Evolutionary conservation across 139 green algal species (phyloP), one percentile per base, ranked within the genome.

Genomic region (Pseudopediastrum boryanum): DNA sequence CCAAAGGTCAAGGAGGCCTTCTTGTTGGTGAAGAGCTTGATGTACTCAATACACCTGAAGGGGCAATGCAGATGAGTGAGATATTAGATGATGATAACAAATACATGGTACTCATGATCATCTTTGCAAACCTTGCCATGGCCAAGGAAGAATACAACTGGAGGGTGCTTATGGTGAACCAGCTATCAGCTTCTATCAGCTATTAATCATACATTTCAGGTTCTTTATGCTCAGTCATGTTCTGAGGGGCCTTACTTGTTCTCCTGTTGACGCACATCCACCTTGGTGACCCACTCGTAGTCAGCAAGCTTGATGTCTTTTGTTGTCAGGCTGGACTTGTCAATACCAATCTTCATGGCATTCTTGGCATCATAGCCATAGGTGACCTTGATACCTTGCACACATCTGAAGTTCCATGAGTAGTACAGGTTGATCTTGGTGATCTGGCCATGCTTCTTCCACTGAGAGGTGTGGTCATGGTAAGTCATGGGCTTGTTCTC

Each of bases 21-120:
- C 62, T 81, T 81, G 74, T 66, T 81, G 31, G 74, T 81, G 23
- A 66, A 56, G 2, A 81, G 46, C 61, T 81, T 74, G 3, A 81
- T 44, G 46, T 58, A 74, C 35, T 81, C 62, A 31, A 81, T 64
- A 27, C 74, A 81, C 74, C 44, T 73, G 74, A 4, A 16, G 36
- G 13, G 35, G 27, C 33, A 27, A 66, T 13, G n/a, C 58, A 66
- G 58, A 29, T n/a, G n/a, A n/a, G n/a, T n/a, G n/a, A n/a, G n/a
- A n/a, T n/a, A n/a, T n/a, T n/a, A n/a, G n/a, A n/a, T n/a, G n/a
- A n/a, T n/a, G n/a, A n/a, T n/a, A n/a, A n/a, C n/a, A n/a, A n/a
- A n/a, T n/a, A n/a, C n/a, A n/a, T n/a, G n/a, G n/a, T n/a, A n/a
- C n/a, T n/a, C n/a, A n/a, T n/a, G n/a, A n/a, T n/a, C n/a, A n/a